These are phyloP conservation scores for Hymenoscyphus repandus DNA, from an alignment of 2,329 filamentous ascomycete species.

Conservation along the genomic window DNA sequence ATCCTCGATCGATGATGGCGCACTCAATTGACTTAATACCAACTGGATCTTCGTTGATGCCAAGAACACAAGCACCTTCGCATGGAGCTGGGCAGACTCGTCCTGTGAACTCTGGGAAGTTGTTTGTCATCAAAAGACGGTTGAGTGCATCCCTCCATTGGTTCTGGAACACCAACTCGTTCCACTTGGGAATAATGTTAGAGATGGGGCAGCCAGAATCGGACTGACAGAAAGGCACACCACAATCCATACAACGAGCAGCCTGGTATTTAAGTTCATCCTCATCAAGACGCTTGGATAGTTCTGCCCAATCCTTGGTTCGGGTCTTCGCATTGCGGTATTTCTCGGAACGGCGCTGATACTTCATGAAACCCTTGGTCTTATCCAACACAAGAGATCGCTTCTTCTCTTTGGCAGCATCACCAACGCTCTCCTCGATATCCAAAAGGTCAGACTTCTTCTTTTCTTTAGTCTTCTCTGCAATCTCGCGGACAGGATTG, in stretches of 20 bases:
- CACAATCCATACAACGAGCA: slow-evolving; percentile 97
- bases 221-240: slow-evolving; percentile 96
- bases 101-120: slow-evolving; percentile 96
- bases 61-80: slow-evolving; percentile 90
- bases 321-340: slow-evolving; percentile 80
- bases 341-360: slow-evolving; percentile 86
- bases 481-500: slow-evolving; percentile 48
- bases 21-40: slow-evolving; percentile 99
- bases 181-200: slow-evolving; percentile 98
- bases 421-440: slow-evolving; percentile 86
- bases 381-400: slow-evolving; percentile 92
- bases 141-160: slow-evolving; percentile 92
- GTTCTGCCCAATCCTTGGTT: slow-evolving; percentile 89
- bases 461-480: slow-evolving; percentile 47
- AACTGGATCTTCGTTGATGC: slow-evolving; percentile 94
- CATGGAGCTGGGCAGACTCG: slow-evolving; percentile 96
- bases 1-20: slow-evolving; percentile 94
- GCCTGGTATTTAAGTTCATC: slow-evolving; percentile 96
- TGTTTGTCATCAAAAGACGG: slow-evolving; percentile 91
- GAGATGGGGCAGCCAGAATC: slow-evolving; percentile 93
- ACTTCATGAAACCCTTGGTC: slow-evolving; percentile 97
- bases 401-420: slow-evolving; percentile 82
- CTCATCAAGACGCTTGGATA: slow-evolving; percentile 80
- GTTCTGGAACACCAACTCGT: slow-evolving; percentile 69
- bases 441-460: slow-evolving; percentile 64